phyloP scores from a whole-genome alignment of 345 rosid species.

The Erysimum cheiranthoides region DNA sequence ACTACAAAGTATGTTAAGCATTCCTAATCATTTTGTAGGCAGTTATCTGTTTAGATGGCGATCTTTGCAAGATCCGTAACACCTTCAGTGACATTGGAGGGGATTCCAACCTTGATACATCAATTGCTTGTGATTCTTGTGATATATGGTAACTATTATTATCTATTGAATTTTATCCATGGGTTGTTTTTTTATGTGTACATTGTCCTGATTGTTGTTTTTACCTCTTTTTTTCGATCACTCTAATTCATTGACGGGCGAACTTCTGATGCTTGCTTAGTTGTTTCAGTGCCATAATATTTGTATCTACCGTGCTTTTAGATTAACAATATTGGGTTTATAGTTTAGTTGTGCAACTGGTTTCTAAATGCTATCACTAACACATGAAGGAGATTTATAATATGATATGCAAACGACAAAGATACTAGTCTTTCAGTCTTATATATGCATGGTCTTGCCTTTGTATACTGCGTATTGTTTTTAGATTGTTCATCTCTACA shows the following conservation, averaged over 20 bases:
- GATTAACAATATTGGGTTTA: not conserved
- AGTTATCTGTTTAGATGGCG: conserved; percentile 98
- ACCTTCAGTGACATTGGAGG: conserved; percentile 57
- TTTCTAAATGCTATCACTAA: conserved; percentile 18
- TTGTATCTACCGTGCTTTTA: not conserved
- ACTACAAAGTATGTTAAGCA: conserved; percentile 41
- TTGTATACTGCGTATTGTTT: conserved; percentile 4
- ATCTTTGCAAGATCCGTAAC: conserved; percentile 83
- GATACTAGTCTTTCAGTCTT: conserved; percentile 4
- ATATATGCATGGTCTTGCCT: conserved; percentile 13
- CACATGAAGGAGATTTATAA: not conserved
- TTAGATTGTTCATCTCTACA: conserved; percentile 24
- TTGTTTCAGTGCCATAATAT: conserved; percentile 23
- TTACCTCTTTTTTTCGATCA: not conserved
- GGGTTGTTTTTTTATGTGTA: conserved; percentile 2
- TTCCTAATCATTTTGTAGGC: conserved; percentile 71
- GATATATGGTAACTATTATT: conserved; percentile 73
- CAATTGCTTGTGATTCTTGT: conserved; percentile 99
- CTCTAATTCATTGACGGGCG: conserved; percentile 27
- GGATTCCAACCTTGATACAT: conserved; percentile 80
- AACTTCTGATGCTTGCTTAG: conserved; percentile 19
- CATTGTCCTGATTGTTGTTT: not conserved
- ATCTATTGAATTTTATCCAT: conserved; percentile 25
- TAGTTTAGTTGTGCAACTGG: not conserved
- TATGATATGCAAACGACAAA: conserved; percentile 7